phyloP scores from a whole-genome alignment of 2,329 filamentous ascomycete genomes.

The Sporothrix schenckii region DNA sequence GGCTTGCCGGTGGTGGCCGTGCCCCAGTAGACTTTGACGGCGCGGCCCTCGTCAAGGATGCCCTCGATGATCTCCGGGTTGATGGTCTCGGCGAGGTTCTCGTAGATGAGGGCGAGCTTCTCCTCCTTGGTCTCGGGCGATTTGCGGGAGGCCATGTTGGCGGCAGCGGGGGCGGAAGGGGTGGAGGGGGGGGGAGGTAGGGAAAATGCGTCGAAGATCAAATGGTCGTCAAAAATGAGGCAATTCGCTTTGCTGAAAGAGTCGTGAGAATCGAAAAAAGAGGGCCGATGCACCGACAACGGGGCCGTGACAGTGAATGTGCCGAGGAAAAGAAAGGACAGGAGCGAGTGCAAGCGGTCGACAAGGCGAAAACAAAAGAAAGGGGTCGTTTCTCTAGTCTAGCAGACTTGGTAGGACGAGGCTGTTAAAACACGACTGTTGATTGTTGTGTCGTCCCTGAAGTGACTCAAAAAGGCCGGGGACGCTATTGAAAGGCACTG shows the following conservation, averaged over 20 bases:
- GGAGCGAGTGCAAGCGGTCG: background rate
- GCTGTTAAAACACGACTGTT: background rate
- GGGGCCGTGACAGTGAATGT: background rate
- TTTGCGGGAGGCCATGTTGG: slow-evolving; percentile 33
- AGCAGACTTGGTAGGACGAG: background rate
- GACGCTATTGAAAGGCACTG: background rate
- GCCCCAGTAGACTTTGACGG: slow-evolving; percentile 83
- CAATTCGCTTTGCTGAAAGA: slow-evolving; percentile 15
- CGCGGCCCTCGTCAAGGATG: slow-evolving; percentile 69
- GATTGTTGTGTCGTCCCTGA: background rate
- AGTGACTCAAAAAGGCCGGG: slow-evolving; percentile 1
- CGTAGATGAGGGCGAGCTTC: slow-evolving; percentile 73
- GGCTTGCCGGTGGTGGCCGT: slow-evolving; percentile 85
- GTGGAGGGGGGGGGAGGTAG: background rate
- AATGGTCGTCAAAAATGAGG: slow-evolving; percentile 3
- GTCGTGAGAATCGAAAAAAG: slow-evolving; percentile 8
- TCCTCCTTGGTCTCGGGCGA: slow-evolving; percentile 44
- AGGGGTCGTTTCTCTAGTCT: background rate
- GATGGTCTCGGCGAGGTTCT: slow-evolving; percentile 79
- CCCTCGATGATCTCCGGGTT: slow-evolving; percentile 82
- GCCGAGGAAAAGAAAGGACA: background rate
- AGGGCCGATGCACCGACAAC: slow-evolving; percentile 15
- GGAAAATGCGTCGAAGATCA: background rate
- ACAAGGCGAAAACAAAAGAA: background rate
- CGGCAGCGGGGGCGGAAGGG: background rate